phyloP scores from a whole-genome alignment of 108 stramenopile species.

The Fragilaria crotonensis region DNA sequence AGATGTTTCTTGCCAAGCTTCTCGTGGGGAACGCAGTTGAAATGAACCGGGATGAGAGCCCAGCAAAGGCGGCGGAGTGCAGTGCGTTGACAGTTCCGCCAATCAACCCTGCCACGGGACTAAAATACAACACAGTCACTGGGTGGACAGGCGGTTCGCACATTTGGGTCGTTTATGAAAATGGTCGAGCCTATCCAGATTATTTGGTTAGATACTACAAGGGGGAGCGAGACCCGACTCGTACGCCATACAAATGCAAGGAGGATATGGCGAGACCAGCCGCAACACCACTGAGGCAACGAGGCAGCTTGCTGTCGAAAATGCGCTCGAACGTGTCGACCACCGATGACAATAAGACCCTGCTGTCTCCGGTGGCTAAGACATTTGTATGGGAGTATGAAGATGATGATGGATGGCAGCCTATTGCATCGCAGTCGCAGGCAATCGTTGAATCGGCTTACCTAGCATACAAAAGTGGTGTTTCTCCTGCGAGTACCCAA shows the following conservation, averaged over 20 bases:
- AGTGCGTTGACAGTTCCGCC: background rate
- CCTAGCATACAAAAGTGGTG: background rate
- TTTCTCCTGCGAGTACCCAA: background rate
- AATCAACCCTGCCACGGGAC: background rate
- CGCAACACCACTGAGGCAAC: background rate
- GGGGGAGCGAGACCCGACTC: background rate
- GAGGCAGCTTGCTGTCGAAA: background rate
- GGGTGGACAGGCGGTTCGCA: background rate
- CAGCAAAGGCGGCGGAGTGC: background rate
- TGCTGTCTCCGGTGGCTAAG: too few species aligned
- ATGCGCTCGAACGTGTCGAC: too few species aligned
- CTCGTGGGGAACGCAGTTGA: background rate
- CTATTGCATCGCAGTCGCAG: background rate
- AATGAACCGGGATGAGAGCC: background rate
- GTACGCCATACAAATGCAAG: background rate
- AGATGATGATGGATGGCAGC: background rate
- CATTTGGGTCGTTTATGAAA: slow-evolving; percentile 7
- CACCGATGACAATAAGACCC: too few species aligned
- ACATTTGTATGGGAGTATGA: background rate
- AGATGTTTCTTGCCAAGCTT: slow-evolving; percentile 5
- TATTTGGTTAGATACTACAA: background rate
- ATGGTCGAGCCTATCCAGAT: slow-evolving; percentile 10
- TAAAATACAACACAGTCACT: slow-evolving; percentile 3
- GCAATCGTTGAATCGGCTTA: background rate
- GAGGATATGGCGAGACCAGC: background rate